phyloP scores from a whole-genome alignment of 2,329 filamentous ascomycete species.

The Ilyonectria sp. region DNA sequence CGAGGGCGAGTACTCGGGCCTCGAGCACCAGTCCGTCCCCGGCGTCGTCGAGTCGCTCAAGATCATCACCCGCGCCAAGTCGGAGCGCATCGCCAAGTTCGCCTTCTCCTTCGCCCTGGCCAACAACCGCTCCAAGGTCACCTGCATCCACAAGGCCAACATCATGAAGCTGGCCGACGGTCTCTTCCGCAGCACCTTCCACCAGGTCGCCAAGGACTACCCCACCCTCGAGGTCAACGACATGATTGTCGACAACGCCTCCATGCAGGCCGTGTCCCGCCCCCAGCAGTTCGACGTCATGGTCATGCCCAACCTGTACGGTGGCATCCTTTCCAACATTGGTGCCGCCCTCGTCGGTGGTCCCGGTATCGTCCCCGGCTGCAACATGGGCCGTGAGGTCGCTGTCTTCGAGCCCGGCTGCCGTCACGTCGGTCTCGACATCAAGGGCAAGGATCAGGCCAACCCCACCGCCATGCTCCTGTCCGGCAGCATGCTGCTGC shows the following conservation, averaged over 20 bases:
- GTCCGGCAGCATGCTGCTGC: slow-evolving; percentile 95
- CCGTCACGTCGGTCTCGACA: slow-evolving; percentile 98
- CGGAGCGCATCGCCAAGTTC: slow-evolving; percentile 99
- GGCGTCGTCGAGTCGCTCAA: slow-evolving; percentile 99
- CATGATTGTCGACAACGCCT: slow-evolving; percentile 99
- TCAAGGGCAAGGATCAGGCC: slow-evolving; percentile 99
- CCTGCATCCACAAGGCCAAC: slow-evolving; percentile 99
- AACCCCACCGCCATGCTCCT: slow-evolving; percentile 98
- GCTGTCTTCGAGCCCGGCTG: slow-evolving; percentile 99
- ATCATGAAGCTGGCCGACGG: slow-evolving; percentile 99
- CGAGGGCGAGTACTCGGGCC: slow-evolving; percentile 98
- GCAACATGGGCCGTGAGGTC: slow-evolving; percentile 99
- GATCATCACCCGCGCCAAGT: slow-evolving; percentile 99
- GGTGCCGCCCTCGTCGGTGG: slow-evolving; percentile 97
- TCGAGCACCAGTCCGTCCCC: slow-evolving; percentile 97
- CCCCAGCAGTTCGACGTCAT: slow-evolving; percentile 99
- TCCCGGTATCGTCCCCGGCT: slow-evolving; percentile 96
- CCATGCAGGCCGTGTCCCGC: slow-evolving; percentile 97
- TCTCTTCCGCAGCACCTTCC: slow-evolving; percentile 98
- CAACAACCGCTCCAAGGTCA: slow-evolving; percentile 99
- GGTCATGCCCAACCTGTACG: slow-evolving; percentile 99
- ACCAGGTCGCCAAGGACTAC: slow-evolving; percentile 93
- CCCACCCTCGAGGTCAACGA: slow-evolving; percentile 96
- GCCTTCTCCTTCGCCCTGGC: slow-evolving; percentile 97
- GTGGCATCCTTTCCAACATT: slow-evolving; percentile 98